A percentile compares a stretch with the other conserved stretches of the same genome.
Conservation (phyloP, 495 filamentous ascomycete genomes). For the Cercophora sp. region DNA sequence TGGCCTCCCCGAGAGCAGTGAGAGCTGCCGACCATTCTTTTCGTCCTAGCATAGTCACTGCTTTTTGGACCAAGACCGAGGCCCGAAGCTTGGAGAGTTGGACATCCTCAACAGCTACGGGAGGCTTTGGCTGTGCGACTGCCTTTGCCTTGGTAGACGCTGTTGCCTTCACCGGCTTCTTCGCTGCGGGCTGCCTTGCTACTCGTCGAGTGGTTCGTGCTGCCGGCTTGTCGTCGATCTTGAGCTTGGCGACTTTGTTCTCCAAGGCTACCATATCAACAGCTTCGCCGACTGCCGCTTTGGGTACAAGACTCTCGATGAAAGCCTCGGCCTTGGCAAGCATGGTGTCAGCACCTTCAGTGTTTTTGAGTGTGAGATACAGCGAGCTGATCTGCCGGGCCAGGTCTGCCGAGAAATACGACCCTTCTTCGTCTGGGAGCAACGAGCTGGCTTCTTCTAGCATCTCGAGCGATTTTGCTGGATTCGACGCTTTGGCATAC, state of each 20-base stretch:
- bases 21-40: slow-evolving; percentile 54
- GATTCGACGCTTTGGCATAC: slow-evolving; percentile 59
- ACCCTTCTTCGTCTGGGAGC: slow-evolving; percentile 39
- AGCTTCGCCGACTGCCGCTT: slow-evolving; percentile 6
- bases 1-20: slow-evolving; percentile 46
- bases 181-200: slow-evolving; percentile 15
- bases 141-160: not conserved
- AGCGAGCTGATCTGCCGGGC: slow-evolving; percentile 42
- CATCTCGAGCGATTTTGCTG: slow-evolving; percentile 58
- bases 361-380: slow-evolving; percentile 37
- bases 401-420: slow-evolving; percentile 42
- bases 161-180: slow-evolving; percentile 14
- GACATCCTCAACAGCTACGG: slow-evolving; percentile 41
- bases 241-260: slow-evolving; percentile 45
- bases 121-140: slow-evolving; percentile 7
- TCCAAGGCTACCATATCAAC: slow-evolving; percentile 32
- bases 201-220: slow-evolving; percentile 17
- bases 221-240: slow-evolving; percentile 34
- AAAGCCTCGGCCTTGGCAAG: slow-evolving; percentile 37
- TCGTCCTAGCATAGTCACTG: slow-evolving; percentile 49
- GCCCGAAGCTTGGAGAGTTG: slow-evolving; percentile 56
- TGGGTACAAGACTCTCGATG: slow-evolving; percentile 25
- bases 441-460: slow-evolving; percentile 47
- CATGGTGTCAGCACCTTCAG: slow-evolving; percentile 34
- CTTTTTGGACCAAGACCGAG: slow-evolving; percentile 62